Percentiles rank a stretch among this genome's conserved stretches.
phyloP scores from a whole-genome alignment of 2,329 filamentous ascomycete species.

The Epichloe typhina region DNA sequence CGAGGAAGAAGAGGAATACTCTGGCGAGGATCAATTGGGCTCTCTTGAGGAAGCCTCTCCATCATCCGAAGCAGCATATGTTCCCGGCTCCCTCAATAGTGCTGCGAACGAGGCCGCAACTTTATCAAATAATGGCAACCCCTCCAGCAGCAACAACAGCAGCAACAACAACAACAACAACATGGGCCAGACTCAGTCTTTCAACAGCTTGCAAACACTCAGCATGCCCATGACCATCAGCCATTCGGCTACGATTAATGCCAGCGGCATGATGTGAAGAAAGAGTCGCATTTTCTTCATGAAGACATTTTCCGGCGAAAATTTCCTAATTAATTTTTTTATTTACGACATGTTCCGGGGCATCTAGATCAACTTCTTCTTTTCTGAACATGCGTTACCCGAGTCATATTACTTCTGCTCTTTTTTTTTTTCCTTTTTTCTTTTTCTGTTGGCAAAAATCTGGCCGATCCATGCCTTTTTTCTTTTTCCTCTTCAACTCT shows the following conservation, averaged over 20 bases:
- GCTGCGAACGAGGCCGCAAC: constrained; percentile 20
- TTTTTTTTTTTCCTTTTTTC: constrained; percentile 10
- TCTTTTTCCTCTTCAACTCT: constrained; percentile 6
- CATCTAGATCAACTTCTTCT: neutral
- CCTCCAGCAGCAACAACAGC: constrained; percentile 5
- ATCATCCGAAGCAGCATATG: constrained; percentile 53
- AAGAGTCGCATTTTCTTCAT: neutral
- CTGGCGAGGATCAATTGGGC: constrained; percentile 71
- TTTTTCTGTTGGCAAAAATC: constrained; percentile 9
- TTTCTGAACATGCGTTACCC: neutral
- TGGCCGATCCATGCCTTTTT: neutral
- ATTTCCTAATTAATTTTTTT: constrained; percentile 7
- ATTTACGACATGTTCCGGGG: neutral
- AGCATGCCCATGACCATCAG: constrained; percentile 54
- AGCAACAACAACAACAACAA: constrained; percentile 3
- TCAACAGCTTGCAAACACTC: constrained; percentile 46
- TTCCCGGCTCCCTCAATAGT: constrained; percentile 37
- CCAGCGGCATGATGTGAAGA: constrained; percentile 31
- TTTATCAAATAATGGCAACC: constrained; percentile 9
- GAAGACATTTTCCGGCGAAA: neutral
- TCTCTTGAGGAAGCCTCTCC: constrained; percentile 70
- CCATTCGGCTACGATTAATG: constrained; percentile 34
- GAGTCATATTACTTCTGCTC: constrained; percentile 3
- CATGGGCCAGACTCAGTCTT: constrained; percentile 21
- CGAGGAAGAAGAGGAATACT: constrained; percentile 73